Base-by-base conservation (phyloP, 306 rosid genomes). In the Malus orientalis region DNA sequence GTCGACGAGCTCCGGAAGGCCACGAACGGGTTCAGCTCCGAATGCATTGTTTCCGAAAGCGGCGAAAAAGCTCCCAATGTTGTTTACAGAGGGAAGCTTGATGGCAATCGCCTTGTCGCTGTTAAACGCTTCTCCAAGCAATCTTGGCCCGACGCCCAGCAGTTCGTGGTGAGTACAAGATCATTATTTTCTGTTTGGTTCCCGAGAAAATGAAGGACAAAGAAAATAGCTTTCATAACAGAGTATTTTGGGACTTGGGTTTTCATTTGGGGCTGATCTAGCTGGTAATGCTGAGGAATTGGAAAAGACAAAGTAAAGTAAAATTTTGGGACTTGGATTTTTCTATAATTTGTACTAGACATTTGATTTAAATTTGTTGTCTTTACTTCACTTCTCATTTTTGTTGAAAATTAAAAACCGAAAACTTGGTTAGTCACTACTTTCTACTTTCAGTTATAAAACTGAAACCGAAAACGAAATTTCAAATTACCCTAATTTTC, bases 1-100 rank as follows among this genome's bases (percentile, higher is more conserved):
- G 76, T 89, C 22, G 74, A 12, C 79, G 96, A 89, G 78, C 96
- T 91, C 1, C 70, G 93, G 69, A 89, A 84, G 75, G 96, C 96
- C 5, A 89, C 96, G 11, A 77, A 89, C 75, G 93, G 89, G 81
- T 91, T 91, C 78, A 86, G 86, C 82, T 69, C 90, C 13, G 85
- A 78, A 29, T 76, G 67, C 81, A 89, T 91, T 69, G 93, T 91
- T 42, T 91, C 96, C 58, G 96, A 91, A 80, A 87, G 93, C 58
- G 96, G 93, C 20, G 93, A 89, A 74, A 91, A 87, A 84, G 96
- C 96, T 82, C 96, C 93, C 27, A 91, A 91, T 76, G 87, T 91
- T 45, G 96, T 91, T 40, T 91, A 86, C 81, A 87, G 73, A 78
- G 96, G 92, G 73, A 89, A 80, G 76, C 89, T 91, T 2, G 88